Evolutionary conservation across 331 rosid genomes (phyloP).

Genomic region (Rosa hybrid): DNA sequence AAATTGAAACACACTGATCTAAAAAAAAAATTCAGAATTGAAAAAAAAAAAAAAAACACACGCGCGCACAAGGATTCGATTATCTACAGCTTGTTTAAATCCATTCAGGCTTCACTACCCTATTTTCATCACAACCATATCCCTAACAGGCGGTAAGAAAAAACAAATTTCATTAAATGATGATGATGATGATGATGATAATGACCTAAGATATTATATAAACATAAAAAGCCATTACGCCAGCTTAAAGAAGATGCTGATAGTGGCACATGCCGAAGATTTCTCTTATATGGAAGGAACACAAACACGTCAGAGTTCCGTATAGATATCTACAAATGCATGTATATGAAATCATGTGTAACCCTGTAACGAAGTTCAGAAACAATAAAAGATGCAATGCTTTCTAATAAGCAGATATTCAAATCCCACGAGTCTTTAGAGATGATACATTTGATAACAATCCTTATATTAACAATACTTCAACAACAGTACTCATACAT

Average conservation of each 20-base stretch:
- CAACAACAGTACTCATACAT: slow-evolving; percentile 15
- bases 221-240: not conserved
- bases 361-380: not conserved
- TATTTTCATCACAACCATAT: not conserved
- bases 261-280: not conserved
- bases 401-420: not conserved
- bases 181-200: not conserved
- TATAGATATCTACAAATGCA: not conserved
- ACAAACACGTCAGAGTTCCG: not conserved
- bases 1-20: too few species aligned
- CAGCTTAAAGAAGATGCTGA: not conserved
- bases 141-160: not conserved
- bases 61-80: too few species aligned
- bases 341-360: not conserved
- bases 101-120: not conserved
- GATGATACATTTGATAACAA: not conserved
- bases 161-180: not conserved
- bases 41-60: not conserved
- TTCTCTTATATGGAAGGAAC: not conserved
- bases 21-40: too few species aligned
- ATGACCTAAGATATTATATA: not conserved
- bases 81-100: not conserved
- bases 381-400: not conserved
- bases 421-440: not conserved
- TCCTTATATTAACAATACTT: not conserved